Evolutionary conservation across 2,329 filamentous ascomycete genomes (phyloP).

Genomic region (Fusarium lyarnte): DNA sequence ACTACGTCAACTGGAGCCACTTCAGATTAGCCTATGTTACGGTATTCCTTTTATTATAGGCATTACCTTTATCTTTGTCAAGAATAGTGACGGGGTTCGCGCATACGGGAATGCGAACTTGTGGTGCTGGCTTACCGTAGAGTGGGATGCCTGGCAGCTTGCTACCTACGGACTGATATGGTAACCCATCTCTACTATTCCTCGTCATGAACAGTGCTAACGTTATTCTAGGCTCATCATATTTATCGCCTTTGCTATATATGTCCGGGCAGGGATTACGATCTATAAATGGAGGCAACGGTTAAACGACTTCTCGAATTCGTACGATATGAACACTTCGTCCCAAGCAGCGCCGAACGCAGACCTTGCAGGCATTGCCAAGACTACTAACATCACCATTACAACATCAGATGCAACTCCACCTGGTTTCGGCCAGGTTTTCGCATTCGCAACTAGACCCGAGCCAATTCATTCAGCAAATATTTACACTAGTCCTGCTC

Average conservation of each 20-base stretch:
- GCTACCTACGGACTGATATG: conserved; percentile 15
- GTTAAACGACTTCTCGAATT: background rate
- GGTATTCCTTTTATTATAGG: conserved; percentile 6
- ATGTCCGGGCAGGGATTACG: background rate
- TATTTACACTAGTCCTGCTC: background rate
- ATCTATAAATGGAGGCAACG: conserved; percentile 13
- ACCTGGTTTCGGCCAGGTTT: background rate
- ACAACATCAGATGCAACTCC: background rate
- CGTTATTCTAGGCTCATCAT: background rate
- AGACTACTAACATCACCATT: conserved; percentile 4
- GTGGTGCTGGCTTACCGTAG: conserved; percentile 14
- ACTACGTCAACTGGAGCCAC: conserved; percentile 1
- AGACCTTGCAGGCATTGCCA: background rate
- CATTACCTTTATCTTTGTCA: background rate
- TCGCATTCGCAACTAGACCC: background rate
- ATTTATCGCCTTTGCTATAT: background rate
- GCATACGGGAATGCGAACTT: conserved; percentile 7
- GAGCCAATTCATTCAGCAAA: conserved; percentile 1
- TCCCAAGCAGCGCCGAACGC: background rate
- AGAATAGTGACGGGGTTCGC: background rate
- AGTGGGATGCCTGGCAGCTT: conserved; percentile 22
- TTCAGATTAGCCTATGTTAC: background rate
- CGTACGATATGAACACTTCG: background rate
- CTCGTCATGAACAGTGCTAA: background rate
- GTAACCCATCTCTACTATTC: background rate